Evolutionary conservation across 2,329 filamentous ascomycete species (phyloP), one percentile per base, ranked within the genome.

Genomic region (Cytospora leucostoma): DNA sequence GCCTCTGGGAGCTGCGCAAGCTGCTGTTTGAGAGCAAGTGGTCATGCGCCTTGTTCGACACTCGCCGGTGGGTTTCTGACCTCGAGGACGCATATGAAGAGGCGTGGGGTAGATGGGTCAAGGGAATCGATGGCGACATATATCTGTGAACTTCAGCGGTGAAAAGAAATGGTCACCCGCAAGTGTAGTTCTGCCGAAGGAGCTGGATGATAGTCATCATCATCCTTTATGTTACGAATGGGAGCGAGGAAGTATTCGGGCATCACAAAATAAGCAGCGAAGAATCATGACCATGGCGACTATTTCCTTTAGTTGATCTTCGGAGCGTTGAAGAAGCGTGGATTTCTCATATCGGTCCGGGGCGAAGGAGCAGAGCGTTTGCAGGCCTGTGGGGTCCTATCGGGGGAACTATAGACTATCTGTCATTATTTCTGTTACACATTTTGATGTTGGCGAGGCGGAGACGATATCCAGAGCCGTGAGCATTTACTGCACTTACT

Each of bases 11-110:
- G 63, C 80, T 99, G 64, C 86, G 95, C 66, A 89, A 86, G 72
- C 79, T 97, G 70, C 78, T 99, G 12, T 98, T 93, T 78, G 84
- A 92, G 66, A 88, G 86, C 71, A 88, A 94, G 69, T 96, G 92
- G 90, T 86, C 81, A 34, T 96, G 93, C 75, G 90, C 90, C 15
- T 80, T 99, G 51, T 99, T 99, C 74, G 88, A 99, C 75, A 99
- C 95, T 7, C 85, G 82, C 69, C 84, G 95, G 69, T 99, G 95
- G 95, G 94, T 98, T 33, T 79, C 82, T 54, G 93, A 98, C 76
- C 78, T 99, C 21, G 95, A 99, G 78, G 83, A 85, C 66, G 93
- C 93, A 13, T 99, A 97, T 74, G 88, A 91, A 68, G 86, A 90
- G 73, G 93, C 93, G 19, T 99, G 95, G 95, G 82, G 83, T 70